These are phyloP conservation scores for Aureobasidium sp. DNA, from an alignment of 2,329 filamentous ascomycete genomes.

Conservation along the genomic window DNA sequence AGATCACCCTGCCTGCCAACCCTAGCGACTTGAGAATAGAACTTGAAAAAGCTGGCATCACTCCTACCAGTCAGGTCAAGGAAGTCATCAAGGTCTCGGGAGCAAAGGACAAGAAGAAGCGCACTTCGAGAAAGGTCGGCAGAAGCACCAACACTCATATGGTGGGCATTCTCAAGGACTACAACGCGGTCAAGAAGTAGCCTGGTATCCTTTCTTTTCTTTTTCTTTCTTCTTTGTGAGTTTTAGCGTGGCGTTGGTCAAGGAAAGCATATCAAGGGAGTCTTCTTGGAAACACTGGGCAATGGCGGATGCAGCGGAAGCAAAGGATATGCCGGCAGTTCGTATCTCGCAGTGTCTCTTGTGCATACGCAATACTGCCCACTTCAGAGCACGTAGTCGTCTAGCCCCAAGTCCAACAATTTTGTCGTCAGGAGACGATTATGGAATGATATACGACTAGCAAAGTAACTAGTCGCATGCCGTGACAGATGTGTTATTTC, in stretches of 20 bases:
- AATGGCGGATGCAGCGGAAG: background rate
- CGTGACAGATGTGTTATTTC: background rate
- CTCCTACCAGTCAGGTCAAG: slow-evolving; percentile 75
- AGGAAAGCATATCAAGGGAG: background rate
- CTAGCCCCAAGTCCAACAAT: background rate
- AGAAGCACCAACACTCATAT: slow-evolving; percentile 87
- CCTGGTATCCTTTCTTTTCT: background rate
- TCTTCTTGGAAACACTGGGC: background rate
- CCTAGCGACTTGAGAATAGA: slow-evolving; percentile 68
- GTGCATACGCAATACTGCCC: background rate
- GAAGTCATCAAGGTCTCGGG: slow-evolving; percentile 42
- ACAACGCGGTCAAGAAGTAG: slow-evolving; percentile 28
- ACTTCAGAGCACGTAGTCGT: background rate
- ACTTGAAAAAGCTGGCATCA: slow-evolving; percentile 68
- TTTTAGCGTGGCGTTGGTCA: slow-evolving; percentile 11
- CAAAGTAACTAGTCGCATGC: background rate
- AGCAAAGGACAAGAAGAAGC: slow-evolving; percentile 61
- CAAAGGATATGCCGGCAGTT: background rate
- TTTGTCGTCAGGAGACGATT: background rate
- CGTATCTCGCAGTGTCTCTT: background rate
- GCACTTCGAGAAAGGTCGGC: slow-evolving; percentile 63
- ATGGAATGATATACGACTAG: background rate
- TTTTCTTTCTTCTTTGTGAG: background rate
- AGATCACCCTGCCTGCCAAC: slow-evolving; percentile 62
- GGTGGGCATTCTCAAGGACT: slow-evolving; percentile 72